Percentiles rank a stretch among this genome's conserved stretches.
phyloP scores from a whole-genome alignment of 2,329 filamentous ascomycete genomes.

The Metarhizium brunneum region DNA sequence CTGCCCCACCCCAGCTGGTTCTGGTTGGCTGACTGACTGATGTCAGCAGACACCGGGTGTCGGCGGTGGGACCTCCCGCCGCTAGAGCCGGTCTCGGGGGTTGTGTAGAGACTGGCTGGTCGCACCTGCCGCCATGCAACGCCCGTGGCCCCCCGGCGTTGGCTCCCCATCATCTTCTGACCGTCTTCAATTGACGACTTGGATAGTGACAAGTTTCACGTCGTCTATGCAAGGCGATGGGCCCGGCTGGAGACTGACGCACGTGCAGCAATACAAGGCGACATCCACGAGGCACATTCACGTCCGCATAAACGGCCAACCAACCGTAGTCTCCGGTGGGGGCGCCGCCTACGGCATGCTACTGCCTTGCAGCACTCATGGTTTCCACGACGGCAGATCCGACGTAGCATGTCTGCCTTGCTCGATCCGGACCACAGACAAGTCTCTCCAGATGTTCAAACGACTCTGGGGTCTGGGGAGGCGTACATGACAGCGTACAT shows the following conservation, averaged over 20 bases:
- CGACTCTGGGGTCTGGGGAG: conserved; percentile 1
- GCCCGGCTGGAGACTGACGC: background rate
- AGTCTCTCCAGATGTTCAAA: background rate
- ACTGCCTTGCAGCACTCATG: background rate
- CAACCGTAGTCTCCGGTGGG: background rate
- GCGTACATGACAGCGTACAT: background rate
- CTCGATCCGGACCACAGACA: background rate
- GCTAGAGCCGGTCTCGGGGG: background rate
- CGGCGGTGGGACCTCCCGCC: background rate
- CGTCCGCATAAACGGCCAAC: background rate
- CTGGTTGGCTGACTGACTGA: background rate
- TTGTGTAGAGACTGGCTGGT: background rate
- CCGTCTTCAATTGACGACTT: background rate
- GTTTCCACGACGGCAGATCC: no score
- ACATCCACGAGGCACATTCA: background rate
- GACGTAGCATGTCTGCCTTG: background rate
- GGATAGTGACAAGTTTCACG: background rate
- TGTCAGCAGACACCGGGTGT: background rate
- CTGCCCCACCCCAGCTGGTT: background rate
- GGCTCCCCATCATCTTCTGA: background rate
- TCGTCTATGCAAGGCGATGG: background rate
- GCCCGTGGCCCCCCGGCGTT: background rate
- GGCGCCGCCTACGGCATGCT: background rate
- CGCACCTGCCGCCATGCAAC: background rate
- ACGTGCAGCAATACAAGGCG: background rate